phyloP scores from a whole-genome alignment of 106 monocot genomes.

The Dioscorea zingiberensis region DNA sequence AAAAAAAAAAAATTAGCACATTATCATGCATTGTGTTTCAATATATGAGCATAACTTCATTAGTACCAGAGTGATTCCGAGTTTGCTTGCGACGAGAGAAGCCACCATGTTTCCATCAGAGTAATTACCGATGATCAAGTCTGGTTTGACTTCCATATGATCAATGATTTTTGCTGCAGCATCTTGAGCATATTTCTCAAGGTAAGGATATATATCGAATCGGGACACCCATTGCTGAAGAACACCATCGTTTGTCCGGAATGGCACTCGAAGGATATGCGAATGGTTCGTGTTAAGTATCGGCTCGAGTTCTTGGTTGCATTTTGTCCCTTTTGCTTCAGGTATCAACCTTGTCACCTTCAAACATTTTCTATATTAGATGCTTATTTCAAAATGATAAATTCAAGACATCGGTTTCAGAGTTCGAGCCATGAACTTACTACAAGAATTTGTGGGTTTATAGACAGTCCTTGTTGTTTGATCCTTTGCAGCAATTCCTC shows the following conservation, averaged over 20 bases:
- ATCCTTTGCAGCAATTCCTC: constrained; percentile 85
- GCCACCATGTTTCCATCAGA: constrained; percentile 94
- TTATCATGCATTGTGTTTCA: too few relatives aligned
- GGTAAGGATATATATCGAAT: constrained; percentile 92
- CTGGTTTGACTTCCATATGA: constrained; percentile 82
- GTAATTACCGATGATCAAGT: constrained; percentile 94
- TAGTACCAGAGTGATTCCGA: constrained; percentile 54
- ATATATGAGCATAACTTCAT: too few relatives aligned
- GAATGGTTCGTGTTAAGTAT: constrained; percentile 74
- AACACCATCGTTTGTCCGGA: constrained; percentile 60
- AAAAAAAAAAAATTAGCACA: too few relatives aligned
- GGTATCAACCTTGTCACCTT: constrained; percentile 93
- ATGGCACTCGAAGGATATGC: constrained; percentile 82
- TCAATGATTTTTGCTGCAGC: constrained; percentile 54
- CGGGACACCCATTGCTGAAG: constrained; percentile 88
- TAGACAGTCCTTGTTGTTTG: constrained; percentile 67
- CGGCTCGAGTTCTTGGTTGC: constrained; percentile 85
- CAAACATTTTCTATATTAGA: not conserved
- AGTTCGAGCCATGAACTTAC: constrained; percentile 23
- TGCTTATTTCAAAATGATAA: too few relatives aligned
- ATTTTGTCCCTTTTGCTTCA: constrained; percentile 86
- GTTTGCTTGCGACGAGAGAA: constrained; percentile 80
- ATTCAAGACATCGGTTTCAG: too few relatives aligned
- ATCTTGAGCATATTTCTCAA: constrained; percentile 95
- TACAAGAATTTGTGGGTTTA: constrained; percentile 85